A percentile compares a stretch with the other conserved stretches of the same genome.
phyloP scores from a whole-genome alignment of 106 monocot species.

The Vanilla planifolia region DNA sequence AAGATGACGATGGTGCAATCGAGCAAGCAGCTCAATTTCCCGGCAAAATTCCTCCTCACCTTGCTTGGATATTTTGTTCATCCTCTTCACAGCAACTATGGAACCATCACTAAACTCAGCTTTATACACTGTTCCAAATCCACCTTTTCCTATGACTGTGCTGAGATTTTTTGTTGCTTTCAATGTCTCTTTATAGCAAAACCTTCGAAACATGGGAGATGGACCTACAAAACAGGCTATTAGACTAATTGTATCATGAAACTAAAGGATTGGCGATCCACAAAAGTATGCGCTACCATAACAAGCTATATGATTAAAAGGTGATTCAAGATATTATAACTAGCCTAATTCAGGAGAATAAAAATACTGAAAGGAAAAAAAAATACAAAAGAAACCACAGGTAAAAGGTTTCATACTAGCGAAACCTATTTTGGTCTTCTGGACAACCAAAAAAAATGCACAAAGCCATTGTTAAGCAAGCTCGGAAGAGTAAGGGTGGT shows the following conservation, averaged over 20 bases:
- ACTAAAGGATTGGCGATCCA: no score
- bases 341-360: no score
- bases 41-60: constrained; percentile 85
- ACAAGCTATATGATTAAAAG: no score
- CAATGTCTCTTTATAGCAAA: constrained; percentile 61
- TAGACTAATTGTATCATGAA: not conserved
- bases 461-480: no score
- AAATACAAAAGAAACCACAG: no score
- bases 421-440: no score
- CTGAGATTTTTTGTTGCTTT: constrained; percentile 74
- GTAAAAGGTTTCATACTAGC: no score
- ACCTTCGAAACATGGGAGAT: constrained; percentile 59
- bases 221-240: constrained; percentile 34
- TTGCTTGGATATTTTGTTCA: constrained; percentile 81
- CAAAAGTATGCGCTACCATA: no score
- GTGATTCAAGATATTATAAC: no score
- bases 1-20: constrained; percentile 93
- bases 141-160: constrained; percentile 74
- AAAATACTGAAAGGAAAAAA: no score
- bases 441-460: no score
- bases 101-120: constrained; percentile 62
- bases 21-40: constrained; percentile 79
- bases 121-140: constrained; percentile 86
- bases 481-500: no score
- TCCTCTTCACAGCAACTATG: constrained; percentile 75